Base-by-base conservation (phyloP, 805 yeast genomes). In the Candida pini region DNA sequence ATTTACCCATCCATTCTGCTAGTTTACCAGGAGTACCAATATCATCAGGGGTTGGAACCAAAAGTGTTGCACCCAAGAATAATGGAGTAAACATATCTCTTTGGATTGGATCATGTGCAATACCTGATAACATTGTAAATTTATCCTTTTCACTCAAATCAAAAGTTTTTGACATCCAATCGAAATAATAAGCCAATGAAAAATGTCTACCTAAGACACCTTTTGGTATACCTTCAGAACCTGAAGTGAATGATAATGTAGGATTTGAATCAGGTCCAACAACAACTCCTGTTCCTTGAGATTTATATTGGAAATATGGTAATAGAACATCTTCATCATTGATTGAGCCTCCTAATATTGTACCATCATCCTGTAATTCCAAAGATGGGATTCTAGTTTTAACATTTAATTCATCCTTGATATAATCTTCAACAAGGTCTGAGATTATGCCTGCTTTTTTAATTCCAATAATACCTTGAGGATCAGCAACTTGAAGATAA, bases 221-320 rank as follows among this genome's bases (percentile, higher is more conserved):
- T 64, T 92, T 92, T 48, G 99, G 99, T 44, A 90, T 69, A 60
- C 99, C 99, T 62, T 92, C 99, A 6, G 96, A 85, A 21, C 99
- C 99, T 15, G 96, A 85, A 5, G 99, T 92, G 64, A 92, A 92
- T 0, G 96, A 84, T 34, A 92, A 69, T 6, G 99, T 92, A 32
- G 99, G 99, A 53, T 90, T 90, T 26, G 92, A 81, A 58, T 92
- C 99, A 3, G 99, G 99, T 1, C 98, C 98, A 24, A 92, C 97
- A 28, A 80, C 63, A 8, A 92, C 92, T 26, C 96, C 96, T 1
- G 96, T 82, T 36, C 87, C 74, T 23, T 69, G 60, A 35, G 70
- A 67, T 44, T 69, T 72, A 47, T 59, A 67, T 31, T 62, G 52
- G 34, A 66, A 64, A 42, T 68, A 75, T 1, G 62, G 57, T 0